These are phyloP conservation scores for Cryptococcus amylolentus DNA, from an alignment of 1,284 basidiomycete genomes.

Conservation along the genomic window DNA sequence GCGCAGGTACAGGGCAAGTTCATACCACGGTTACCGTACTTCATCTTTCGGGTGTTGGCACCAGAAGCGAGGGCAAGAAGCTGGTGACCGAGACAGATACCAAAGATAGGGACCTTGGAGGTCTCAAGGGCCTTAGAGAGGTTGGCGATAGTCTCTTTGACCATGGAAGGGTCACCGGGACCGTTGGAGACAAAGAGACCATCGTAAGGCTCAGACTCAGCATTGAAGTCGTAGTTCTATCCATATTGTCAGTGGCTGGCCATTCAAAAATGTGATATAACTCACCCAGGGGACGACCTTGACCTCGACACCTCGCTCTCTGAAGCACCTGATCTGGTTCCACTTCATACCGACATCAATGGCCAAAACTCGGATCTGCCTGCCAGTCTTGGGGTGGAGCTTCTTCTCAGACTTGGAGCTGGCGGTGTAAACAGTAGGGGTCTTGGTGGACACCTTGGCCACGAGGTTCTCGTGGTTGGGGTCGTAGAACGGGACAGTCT, in stretches of 20 bases:
- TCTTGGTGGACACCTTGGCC: constrained; percentile 72
- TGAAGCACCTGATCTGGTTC: constrained; percentile 98
- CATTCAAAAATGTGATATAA: neutral
- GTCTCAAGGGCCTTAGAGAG: constrained; percentile 70
- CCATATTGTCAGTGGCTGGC: neutral
- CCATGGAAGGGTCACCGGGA: constrained; percentile 91
- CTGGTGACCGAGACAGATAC: constrained; percentile 98
- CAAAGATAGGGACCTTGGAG: constrained; percentile 84
- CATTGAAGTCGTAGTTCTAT: constrained; percentile 77
- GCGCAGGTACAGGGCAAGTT: constrained; percentile 97
- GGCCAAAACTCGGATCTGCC: constrained; percentile 79
- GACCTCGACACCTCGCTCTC: constrained; percentile 85
- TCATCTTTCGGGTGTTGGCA: constrained; percentile 94
- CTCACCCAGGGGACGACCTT: constrained; percentile 90
- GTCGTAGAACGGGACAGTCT: constrained; percentile 78
- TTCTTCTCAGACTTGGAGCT: constrained; percentile 55
- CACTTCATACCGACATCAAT: constrained; percentile 99
- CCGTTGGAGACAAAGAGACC: constrained; percentile 98
- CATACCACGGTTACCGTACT: constrained; percentile 98
- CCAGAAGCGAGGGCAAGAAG: constrained; percentile 92
- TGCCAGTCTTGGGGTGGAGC: constrained; percentile 71
- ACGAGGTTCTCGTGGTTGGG: constrained; percentile 91
- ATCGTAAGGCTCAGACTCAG: constrained; percentile 77
- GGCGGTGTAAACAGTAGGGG: constrained; percentile 66
- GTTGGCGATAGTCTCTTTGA: constrained; percentile 68